These are phyloP conservation scores for Byssoonygena ceratinophila DNA, from an alignment of 2,329 filamentous ascomycete species.

Conservation along the genomic window DNA sequence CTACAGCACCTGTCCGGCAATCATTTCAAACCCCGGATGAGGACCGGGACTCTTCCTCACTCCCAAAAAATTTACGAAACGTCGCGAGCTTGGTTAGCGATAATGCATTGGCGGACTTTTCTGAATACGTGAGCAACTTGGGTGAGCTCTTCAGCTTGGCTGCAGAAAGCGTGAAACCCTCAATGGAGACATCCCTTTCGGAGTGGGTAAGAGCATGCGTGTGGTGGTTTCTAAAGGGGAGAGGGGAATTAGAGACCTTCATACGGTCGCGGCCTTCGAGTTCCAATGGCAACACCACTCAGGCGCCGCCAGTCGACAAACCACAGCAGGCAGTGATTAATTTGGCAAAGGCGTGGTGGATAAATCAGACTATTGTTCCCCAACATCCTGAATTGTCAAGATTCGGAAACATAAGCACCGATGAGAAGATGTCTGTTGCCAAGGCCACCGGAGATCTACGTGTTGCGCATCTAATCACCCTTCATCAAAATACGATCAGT, in stretches of 20 bases:
- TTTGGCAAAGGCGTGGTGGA: conserved; percentile 76
- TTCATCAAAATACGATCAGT: conserved; percentile 48
- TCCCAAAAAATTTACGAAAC: conserved; percentile 29
- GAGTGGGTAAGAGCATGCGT: conserved; percentile 62
- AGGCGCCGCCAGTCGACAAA: conserved; percentile 35
- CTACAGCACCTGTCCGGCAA: conserved; percentile 10
- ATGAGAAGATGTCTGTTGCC: conserved; percentile 32
- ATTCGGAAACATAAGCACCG: conserved; percentile 34
- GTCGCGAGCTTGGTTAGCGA: conserved; percentile 44
- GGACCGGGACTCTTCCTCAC: conserved; percentile 9
- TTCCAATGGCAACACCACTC: conserved; percentile 41
- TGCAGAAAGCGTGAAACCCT: conserved; percentile 59
- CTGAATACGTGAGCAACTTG: conserved; percentile 59
- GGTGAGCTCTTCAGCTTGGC: conserved; percentile 67
- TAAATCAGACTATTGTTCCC: conserved; percentile 41
- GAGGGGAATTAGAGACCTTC: conserved; percentile 60
- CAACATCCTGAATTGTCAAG: conserved; percentile 30
- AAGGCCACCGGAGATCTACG: conserved; percentile 38
- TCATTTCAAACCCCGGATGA: not conserved
- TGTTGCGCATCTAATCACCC: conserved; percentile 39
- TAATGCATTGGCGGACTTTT: conserved; percentile 60
- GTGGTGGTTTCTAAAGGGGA: conserved; percentile 86
- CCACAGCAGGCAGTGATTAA: conserved; percentile 71
- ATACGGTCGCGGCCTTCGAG: conserved; percentile 54
- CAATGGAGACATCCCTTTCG: conserved; percentile 51